Base-by-base conservation (phyloP, 2,329 filamentous ascomycete genomes). In the Diplocarpon rosae region DNA sequence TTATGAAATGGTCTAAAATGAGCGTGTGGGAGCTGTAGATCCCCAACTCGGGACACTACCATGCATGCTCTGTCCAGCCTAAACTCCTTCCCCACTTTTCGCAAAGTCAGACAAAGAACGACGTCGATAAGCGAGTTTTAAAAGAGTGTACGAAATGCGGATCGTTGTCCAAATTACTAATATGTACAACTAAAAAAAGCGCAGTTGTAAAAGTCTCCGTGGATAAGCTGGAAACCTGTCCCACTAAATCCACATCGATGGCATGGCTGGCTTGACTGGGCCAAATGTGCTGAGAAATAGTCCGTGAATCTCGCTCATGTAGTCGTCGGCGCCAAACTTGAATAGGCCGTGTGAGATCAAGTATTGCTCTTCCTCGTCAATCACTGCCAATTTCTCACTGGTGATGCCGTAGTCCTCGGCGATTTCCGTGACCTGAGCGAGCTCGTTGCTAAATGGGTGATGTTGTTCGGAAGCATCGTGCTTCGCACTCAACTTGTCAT, bases 361-460 rank as follows among this genome's bases (percentile, higher is more conserved):
- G 47, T 81, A 76, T 53, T 76, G 69, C 57, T 85, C 74, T 63
- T 93, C 87, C 44, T 86, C 83, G 36, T 89, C 82, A 32, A 80
- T 66, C 37, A 78, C 69, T n/a, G 73, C 71, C 50, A 72, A 61
- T 14, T 54, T 66, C 31, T 77, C 72, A 51, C 74, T 72, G 38
- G 47, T 52, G 27, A 78, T 71, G 34, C 79, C 78, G 55, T 87
- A 90, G 64, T 95, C 89, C 66, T 96, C 92, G 0, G 83, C 90
- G 13, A 95, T 75, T 65, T 96, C 92, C 42, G 88, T 87, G 17
- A 96, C 85, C 65, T 96, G 84, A 45, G 86, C 87, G 42, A 96
- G 70, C 65, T 98, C 92, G 40, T 83, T 80, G 42, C 86, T 86
- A 58, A 96, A 96, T 0, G 90, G 90, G 62, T 12, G 30, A 14